Percentiles rank a stretch among this genome's conserved stretches.
Evolutionary conservation across 31 red algal genomes (phyloP).

Genomic region (Asparagopsis taxiformis): DNA sequence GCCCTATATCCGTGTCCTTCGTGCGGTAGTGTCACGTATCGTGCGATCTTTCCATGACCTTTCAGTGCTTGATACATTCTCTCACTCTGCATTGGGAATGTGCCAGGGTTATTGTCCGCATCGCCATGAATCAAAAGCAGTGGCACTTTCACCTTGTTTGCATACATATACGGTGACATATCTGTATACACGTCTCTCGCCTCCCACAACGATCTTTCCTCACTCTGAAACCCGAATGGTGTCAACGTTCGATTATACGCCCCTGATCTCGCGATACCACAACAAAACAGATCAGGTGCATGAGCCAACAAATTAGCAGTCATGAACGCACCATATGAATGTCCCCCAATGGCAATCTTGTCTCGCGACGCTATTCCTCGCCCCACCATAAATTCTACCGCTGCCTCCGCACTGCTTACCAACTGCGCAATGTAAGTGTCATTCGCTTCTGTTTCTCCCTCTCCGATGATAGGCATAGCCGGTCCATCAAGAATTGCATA

Average conservation of each 20-base stretch:
- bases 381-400: constrained; percentile 81
- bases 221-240: constrained; percentile 95
- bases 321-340: constrained; percentile 98
- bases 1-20: constrained; percentile 93
- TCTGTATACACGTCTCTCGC: constrained; percentile 75
- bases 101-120: constrained; percentile 91
- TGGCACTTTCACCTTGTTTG: constrained; percentile 75
- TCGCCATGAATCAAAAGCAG: constrained; percentile 95
- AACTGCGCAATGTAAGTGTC: constrained; percentile 89
- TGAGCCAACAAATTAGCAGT: constrained; percentile 91
- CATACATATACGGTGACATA: constrained; percentile 91
- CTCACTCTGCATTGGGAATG: constrained; percentile 90
- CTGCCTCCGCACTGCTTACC: constrained; percentile 82
- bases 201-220: constrained; percentile 91
- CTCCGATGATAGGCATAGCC: constrained; percentile 90
- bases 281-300: constrained; percentile 91
- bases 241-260: constrained; percentile 98
- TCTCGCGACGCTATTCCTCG: constrained; percentile 57
- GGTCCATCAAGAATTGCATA: constrained; percentile 96
- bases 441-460: constrained; percentile 80
- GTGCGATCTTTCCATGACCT: constrained; percentile 82
- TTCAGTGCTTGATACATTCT: constrained; percentile 90
- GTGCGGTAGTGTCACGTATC: constrained; percentile 80
- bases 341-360: constrained; percentile 88
- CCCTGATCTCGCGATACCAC: constrained; percentile 95